These are phyloP conservation scores for Candida schatavii DNA, from an alignment of 805 yeast species.

Conservation along the genomic window DNA sequence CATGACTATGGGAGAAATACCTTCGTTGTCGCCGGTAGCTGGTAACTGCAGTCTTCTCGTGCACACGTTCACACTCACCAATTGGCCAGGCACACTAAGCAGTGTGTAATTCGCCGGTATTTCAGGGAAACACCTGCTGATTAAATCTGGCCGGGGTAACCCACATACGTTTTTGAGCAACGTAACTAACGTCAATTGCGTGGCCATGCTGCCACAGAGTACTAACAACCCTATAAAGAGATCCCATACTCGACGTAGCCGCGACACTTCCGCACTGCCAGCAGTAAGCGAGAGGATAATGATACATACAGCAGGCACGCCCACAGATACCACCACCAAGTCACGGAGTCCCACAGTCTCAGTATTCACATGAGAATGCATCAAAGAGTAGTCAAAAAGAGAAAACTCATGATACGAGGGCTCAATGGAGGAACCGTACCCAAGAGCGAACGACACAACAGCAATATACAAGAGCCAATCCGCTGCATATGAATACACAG, in stretches of 20 bases:
- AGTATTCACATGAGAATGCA: constrained; percentile 30
- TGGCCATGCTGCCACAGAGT: constrained; percentile 34
- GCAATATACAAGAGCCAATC: constrained; percentile 19
- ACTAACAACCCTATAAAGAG: constrained; percentile 33
- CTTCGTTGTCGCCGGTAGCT: constrained; percentile 7
- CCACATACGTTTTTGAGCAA: constrained; percentile 26
- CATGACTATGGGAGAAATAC: no score
- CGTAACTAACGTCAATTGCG: constrained; percentile 38
- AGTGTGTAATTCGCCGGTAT: constrained; percentile 2
- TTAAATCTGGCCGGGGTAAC: constrained; percentile 25
- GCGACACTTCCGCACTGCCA: constrained; percentile 11
- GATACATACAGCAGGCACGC: constrained; percentile 13
- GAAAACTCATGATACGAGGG: constrained; percentile 44
- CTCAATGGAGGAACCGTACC: constrained; percentile 28
- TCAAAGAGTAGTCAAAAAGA: constrained; percentile 25
- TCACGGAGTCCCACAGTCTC: constrained; percentile 30
- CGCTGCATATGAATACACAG: constrained; percentile 16
- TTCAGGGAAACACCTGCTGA: constrained; percentile 22
- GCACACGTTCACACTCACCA: constrained; percentile 18
- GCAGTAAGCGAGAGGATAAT: constrained; percentile 15
- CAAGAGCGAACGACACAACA: constrained; percentile 18
- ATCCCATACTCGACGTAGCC: constrained; percentile 38
- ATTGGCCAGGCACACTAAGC: constrained; percentile 4
- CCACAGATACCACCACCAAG: constrained; percentile 25
- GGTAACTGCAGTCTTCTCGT: no score